These are phyloP conservation scores for Globisporangium spinosum DNA, from an alignment of 352 stramenopile species.

Conservation along the genomic window DNA sequence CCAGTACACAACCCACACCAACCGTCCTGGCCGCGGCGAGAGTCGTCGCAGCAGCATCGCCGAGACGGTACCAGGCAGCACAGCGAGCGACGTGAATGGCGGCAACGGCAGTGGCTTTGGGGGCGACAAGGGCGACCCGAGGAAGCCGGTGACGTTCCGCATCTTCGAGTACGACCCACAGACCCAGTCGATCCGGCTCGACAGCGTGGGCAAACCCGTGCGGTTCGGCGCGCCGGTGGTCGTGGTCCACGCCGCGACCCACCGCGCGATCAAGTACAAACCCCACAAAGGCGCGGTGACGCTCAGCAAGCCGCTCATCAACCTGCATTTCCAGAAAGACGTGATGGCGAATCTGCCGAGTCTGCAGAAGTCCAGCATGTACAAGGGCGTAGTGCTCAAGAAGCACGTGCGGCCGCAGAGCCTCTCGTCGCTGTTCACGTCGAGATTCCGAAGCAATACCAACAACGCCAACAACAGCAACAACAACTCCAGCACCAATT, in stretches of 20 bases:
- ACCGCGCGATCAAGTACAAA: slow-evolving; percentile 58
- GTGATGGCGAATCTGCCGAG: slow-evolving; percentile 45
- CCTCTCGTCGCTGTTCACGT: slow-evolving; percentile 14
- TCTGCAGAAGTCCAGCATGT: slow-evolving; percentile 42
- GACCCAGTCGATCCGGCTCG: slow-evolving; percentile 47
- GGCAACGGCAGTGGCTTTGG: neutral
- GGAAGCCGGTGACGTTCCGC: slow-evolving; percentile 54
- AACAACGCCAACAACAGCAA: neutral
- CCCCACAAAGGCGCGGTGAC: slow-evolving; percentile 58
- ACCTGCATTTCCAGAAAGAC: slow-evolving; percentile 57
- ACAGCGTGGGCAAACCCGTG: slow-evolving; percentile 51
- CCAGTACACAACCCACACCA: neutral
- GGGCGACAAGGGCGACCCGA: slow-evolving; percentile 11
- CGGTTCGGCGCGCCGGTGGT: slow-evolving; percentile 51
- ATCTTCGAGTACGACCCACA: slow-evolving; percentile 63
- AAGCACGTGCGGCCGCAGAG: slow-evolving; percentile 8
- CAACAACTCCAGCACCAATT: neutral
- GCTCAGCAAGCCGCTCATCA: slow-evolving; percentile 62
- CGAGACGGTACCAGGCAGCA: slow-evolving; percentile 3
- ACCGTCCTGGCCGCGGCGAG: neutral
- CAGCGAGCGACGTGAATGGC: neutral
- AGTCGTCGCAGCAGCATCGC: slow-evolving; percentile 7
- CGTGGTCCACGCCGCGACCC: slow-evolving; percentile 59
- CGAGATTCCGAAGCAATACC: slow-evolving; percentile 8
- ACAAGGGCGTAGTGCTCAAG: slow-evolving; percentile 11